A percentile compares a stretch with the other conserved stretches of the same genome.
phyloP scores from a whole-genome alignment of 2,329 filamentous ascomycete genomes.

The Byssoonygena ceratinophila region DNA sequence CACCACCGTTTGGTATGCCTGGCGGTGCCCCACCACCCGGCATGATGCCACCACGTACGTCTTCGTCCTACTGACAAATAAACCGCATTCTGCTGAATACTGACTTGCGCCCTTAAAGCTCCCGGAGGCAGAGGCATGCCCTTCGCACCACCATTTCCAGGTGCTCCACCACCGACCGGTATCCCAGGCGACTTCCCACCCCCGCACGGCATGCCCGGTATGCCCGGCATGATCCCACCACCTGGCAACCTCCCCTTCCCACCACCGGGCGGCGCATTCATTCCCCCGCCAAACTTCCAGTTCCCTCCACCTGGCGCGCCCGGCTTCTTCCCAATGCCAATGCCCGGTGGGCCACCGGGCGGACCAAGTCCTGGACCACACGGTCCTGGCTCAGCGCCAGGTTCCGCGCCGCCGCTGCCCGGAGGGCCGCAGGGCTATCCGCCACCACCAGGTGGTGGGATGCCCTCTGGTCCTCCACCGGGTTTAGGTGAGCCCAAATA shows the following conservation, averaged over 20 bases:
- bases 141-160: conserved; percentile 42
- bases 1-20: conserved; percentile 50
- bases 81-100: neutral
- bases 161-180: conserved; percentile 27
- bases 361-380: conserved; percentile 22
- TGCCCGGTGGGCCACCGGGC: conserved; percentile 19
- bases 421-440: conserved; percentile 22
- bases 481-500: neutral
- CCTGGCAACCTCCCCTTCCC: conserved; percentile 29
- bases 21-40: conserved; percentile 30
- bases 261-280: conserved; percentile 15
- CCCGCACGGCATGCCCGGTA: conserved; percentile 1
- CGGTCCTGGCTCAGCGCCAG: conserved; percentile 19
- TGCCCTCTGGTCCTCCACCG: conserved; percentile 1
- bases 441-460: conserved; percentile 4
- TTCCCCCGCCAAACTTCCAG: conserved; percentile 44
- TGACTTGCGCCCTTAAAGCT: conserved; percentile 29
- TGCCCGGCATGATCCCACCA: conserved; percentile 8
- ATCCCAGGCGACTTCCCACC: conserved; percentile 1
- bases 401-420: conserved; percentile 19
- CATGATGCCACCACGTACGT: conserved; percentile 47
- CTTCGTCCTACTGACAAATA: neutral
- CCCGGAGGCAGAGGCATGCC: conserved; percentile 46
- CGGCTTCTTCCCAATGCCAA: conserved; percentile 22
- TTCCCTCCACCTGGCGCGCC: conserved; percentile 31